Conservation (phyloP, 2,329 filamentous ascomycete species). For the Alternaria conjuncta region DNA sequence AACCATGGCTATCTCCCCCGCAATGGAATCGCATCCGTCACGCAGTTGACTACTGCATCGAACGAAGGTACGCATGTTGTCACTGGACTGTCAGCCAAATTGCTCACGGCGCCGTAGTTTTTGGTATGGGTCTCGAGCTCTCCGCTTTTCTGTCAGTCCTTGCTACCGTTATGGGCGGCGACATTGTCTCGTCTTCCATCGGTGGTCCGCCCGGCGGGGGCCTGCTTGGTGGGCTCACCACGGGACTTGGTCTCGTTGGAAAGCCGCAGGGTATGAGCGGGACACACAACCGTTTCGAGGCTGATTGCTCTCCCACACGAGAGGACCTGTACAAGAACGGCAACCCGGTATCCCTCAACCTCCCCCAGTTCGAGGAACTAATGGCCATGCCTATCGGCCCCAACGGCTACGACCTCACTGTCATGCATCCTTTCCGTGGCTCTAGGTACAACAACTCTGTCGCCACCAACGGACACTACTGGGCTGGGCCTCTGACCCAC, state of each 20-base stretch:
- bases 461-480: slow-evolving; percentile 19
- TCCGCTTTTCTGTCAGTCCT: slow-evolving; percentile 24
- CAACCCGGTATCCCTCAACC: slow-evolving; percentile 5
- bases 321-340: slow-evolving; percentile 9
- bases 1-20: slow-evolving; percentile 44
- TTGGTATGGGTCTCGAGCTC: slow-evolving; percentile 19
- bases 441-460: slow-evolving; percentile 26
- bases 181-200: slow-evolving; percentile 16
- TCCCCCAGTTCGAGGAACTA: slow-evolving; percentile 4
- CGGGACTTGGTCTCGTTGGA: slow-evolving; percentile 20
- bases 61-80: neutral
- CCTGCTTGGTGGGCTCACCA: slow-evolving; percentile 23
- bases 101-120: neutral
- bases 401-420: slow-evolving; percentile 1
- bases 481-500: slow-evolving; percentile 24
- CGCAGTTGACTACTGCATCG: neutral
- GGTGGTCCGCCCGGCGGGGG: slow-evolving; percentile 21
- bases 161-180: slow-evolving; percentile 18
- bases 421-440: slow-evolving; percentile 16
- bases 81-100: neutral
- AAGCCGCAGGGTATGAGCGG: slow-evolving; percentile 19
- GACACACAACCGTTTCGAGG: slow-evolving; percentile 27
- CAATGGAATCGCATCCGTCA: slow-evolving; percentile 29
- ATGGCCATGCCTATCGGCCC: slow-evolving; percentile 7
- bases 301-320: slow-evolving; percentile 25